phyloP scores from a whole-genome alignment of 768 basidiomycete genomes.

The Leccinum arenicola region DNA sequence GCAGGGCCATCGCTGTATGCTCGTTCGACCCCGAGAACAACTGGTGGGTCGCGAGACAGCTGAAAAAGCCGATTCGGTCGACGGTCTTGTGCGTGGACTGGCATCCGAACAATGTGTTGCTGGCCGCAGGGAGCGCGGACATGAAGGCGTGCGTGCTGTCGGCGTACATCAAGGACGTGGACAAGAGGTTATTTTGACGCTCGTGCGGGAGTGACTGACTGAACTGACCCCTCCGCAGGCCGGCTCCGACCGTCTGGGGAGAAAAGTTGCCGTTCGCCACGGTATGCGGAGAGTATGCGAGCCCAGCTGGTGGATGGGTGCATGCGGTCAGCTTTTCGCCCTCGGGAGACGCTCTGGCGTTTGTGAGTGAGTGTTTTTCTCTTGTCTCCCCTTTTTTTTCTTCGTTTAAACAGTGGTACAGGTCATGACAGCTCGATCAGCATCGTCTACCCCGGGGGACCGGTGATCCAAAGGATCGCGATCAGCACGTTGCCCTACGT shows the following conservation, averaged over 20 bases:
- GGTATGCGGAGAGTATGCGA: conserved; percentile 89
- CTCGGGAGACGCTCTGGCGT: conserved; percentile 91
- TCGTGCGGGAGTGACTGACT: not conserved
- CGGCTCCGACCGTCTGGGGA: conserved; percentile 91
- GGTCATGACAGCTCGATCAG: conserved; percentile 95
- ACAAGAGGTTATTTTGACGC: conserved; percentile 65
- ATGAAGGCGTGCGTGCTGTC: conserved; percentile 98
- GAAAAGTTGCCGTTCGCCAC: conserved; percentile 98
- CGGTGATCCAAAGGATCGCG: conserved; percentile 69
- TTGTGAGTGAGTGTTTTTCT: conserved; percentile 67
- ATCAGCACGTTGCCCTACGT: conserved; percentile 78
- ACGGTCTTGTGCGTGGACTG: conserved; percentile 94
- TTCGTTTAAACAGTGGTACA: conserved; percentile 29
- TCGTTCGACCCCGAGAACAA: conserved; percentile 97
- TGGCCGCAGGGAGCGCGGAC: conserved; percentile 96
- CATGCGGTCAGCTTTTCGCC: conserved; percentile 96
- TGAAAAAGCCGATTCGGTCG: conserved; percentile 97
- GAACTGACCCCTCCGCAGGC: conserved; percentile 45
- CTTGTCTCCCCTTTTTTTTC: not conserved
- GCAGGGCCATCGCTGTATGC: conserved; percentile 90
- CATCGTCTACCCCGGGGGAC: conserved; percentile 86
- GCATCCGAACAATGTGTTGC: conserved; percentile 98
- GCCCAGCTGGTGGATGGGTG: conserved; percentile 94
- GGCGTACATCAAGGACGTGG: conserved; percentile 97
- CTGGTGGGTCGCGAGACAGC: conserved; percentile 97